Percentiles rank a stretch among this genome's conserved stretches.
These are phyloP conservation scores for Malus orientalis DNA, from an alignment of 306 rosid genomes.

Conservation along the genomic window DNA sequence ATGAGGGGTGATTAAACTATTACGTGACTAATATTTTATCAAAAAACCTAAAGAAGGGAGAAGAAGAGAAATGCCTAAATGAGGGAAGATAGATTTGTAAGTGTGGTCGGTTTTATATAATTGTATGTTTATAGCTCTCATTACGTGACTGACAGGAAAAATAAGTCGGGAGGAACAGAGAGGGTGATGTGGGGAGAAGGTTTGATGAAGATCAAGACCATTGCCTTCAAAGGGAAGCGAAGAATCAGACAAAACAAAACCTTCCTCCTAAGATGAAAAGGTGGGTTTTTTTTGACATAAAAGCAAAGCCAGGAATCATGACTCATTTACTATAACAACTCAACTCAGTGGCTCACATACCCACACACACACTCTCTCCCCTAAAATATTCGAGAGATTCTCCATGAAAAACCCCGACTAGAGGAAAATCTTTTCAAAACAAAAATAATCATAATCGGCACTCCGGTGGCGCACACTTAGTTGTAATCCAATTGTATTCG, in stretches of 20 bases:
- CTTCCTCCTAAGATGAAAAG: slow-evolving; percentile 56
- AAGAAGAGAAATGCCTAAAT: too few relatives aligned
- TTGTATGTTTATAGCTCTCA: too few relatives aligned
- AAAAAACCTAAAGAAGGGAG: too few relatives aligned
- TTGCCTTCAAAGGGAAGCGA: slow-evolving; percentile 67
- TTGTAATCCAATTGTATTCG: background rate
- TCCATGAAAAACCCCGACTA: background rate
- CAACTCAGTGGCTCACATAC: background rate
- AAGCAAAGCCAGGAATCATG: slow-evolving; percentile 65
- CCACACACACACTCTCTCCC: background rate
- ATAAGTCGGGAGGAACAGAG: background rate
- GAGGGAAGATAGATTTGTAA: too few relatives aligned
- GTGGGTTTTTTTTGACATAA: slow-evolving; percentile 42
- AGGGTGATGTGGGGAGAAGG: slow-evolving; percentile 25
- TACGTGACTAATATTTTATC: too few relatives aligned
- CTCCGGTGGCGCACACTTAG: background rate
- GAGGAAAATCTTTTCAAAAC: slow-evolving; percentile 24
- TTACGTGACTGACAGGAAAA: background rate
- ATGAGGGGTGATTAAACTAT: too few relatives aligned
- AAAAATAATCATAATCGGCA: background rate
- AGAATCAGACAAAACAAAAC: slow-evolving; percentile 91
- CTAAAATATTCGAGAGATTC: background rate
- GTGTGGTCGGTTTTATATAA: too few relatives aligned
- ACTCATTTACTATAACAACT: slow-evolving; percentile 55
- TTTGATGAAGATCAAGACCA: slow-evolving; percentile 53